These are phyloP conservation scores for Talaromyces rugulosus DNA, from an alignment of 2,329 filamentous ascomycete species.

Conservation along the genomic window DNA sequence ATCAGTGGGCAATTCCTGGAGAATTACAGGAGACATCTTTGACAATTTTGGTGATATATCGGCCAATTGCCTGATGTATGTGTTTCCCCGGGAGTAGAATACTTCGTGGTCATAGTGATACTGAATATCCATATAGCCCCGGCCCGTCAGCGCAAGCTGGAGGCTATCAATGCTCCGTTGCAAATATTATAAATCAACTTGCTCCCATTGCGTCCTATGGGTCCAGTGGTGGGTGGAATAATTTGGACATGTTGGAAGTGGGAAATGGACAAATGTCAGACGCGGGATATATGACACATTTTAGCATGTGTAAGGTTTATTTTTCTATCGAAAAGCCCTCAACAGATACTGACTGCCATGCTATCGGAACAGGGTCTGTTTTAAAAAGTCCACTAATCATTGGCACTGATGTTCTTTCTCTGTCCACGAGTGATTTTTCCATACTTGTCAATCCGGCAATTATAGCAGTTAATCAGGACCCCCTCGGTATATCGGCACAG, in stretches of 20 bases:
- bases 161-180: conserved; percentile 3
- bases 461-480: conserved; percentile 11
- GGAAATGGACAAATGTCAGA: conserved; percentile 11
- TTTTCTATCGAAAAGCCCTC: not conserved
- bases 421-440: conserved; percentile 3
- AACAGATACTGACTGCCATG: not conserved
- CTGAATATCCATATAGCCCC: too few species aligned
- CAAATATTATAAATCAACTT: conserved; percentile 2
- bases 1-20: conserved; percentile 34
- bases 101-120: too few species aligned
- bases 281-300: conserved; percentile 5
- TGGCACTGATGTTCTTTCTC: conserved; percentile 6
- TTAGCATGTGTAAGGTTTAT: not conserved
- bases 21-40: conserved; percentile 37
- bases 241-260: conserved; percentile 13
- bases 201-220: conserved; percentile 16
- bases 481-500: not conserved
- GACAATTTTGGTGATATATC: not conserved
- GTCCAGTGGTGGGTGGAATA: conserved; percentile 13
- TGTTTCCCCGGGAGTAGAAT: not conserved
- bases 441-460: conserved; percentile 11
- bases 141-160: not conserved
- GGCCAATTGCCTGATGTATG: not conserved
- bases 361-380: not conserved
- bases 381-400: conserved; percentile 8